A percentile compares a stretch with the other conserved stretches of the same genome.
Conservation (phyloP, 176 grass and related monocot species). For the Oryza brachyantha region DNA sequence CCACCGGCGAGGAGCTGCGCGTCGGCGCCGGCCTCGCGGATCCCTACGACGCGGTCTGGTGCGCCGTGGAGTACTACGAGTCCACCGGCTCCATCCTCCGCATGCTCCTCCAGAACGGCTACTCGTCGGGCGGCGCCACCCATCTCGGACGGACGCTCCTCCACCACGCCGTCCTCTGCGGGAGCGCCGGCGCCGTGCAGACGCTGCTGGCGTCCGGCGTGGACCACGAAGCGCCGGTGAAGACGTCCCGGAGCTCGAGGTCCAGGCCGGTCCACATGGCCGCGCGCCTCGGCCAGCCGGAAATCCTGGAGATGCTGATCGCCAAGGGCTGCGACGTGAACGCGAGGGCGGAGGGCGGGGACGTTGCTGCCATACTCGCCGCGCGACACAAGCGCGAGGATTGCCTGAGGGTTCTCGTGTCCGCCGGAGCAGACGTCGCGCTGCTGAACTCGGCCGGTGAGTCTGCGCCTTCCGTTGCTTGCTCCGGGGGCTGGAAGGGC, state of each 20-base stretch:
- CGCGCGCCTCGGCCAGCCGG: slow-evolving; percentile 53
- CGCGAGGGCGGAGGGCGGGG: slow-evolving; percentile 58
- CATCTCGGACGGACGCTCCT: slow-evolving; percentile 69
- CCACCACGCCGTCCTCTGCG: slow-evolving; percentile 93
- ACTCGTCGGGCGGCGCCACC: slow-evolving; percentile 22
- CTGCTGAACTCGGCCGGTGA: slow-evolving; percentile 53
- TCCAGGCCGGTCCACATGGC: slow-evolving; percentile 70
- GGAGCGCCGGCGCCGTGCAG: slow-evolving; percentile 53
- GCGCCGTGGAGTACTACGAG: slow-evolving; percentile 93
- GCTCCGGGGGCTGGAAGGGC: slow-evolving; percentile 44
- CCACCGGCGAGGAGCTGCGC: slow-evolving; percentile 84
- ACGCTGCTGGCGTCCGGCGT: slow-evolving; percentile 57
- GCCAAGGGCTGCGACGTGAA: slow-evolving; percentile 59
- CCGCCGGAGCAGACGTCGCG: slow-evolving; percentile 62
- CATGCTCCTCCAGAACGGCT: slow-evolving; percentile 62
- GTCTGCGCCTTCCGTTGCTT: slow-evolving; percentile 41
- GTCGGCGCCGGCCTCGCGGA: slow-evolving; percentile 89
- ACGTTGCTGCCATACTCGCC: slow-evolving; percentile 51
- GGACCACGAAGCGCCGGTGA: slow-evolving; percentile 57
- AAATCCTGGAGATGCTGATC: slow-evolving; percentile 55
- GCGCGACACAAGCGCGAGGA: slow-evolving; percentile 57
- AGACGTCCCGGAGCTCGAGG: slow-evolving; percentile 47
- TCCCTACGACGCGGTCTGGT: slow-evolving; percentile 76
- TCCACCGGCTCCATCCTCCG: slow-evolving; percentile 64
- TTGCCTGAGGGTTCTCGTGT: slow-evolving; percentile 62